Percentiles rank a stretch among this genome's conserved stretches.
These are phyloP conservation scores for Cryptococcus hybrid DNA, from an alignment of 1,284 basidiomycete species.

Conservation along the genomic window DNA sequence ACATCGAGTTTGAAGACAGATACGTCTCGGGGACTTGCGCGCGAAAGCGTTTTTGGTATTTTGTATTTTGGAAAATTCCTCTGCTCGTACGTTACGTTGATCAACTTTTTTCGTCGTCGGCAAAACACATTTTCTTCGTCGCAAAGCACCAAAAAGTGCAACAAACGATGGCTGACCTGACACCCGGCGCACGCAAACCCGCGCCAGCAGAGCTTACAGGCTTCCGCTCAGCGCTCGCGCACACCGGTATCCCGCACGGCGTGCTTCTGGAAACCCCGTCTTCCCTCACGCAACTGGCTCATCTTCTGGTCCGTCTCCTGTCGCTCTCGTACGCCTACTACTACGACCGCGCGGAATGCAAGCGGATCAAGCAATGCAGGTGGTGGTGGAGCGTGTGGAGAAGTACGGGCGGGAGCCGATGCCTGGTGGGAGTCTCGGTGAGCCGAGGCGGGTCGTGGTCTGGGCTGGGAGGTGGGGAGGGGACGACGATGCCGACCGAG, in stretches of 20 bases:
- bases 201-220: constrained; percentile 25
- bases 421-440: constrained; percentile 58
- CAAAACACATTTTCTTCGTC: no score
- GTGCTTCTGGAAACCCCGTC: constrained; percentile 53
- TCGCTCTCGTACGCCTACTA: constrained; percentile 70
- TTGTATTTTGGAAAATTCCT: no score
- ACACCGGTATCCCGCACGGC: constrained; percentile 52
- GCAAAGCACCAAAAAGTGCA: no score
- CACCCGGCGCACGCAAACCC: neutral
- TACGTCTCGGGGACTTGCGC: no score
- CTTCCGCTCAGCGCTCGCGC: constrained; percentile 48
- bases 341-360: constrained; percentile 80
- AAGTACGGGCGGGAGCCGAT: constrained; percentile 68
- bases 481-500: constrained; percentile 86
- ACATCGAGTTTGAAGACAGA: no score
- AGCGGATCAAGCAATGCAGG: constrained; percentile 68
- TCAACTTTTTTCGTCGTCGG: no score
- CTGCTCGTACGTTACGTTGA: no score
- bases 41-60: no score
- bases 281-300: constrained; percentile 85
- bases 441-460: constrained; percentile 78
- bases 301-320: constrained; percentile 78
- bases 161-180: no score
- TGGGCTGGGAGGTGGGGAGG: constrained; percentile 89
- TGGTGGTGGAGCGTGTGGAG: constrained; percentile 77